Evolutionary conservation across 164 flowering plant genomes (phyloP), one percentile per base, ranked within the genome.

Genomic region (Protea cynaroides): DNA sequence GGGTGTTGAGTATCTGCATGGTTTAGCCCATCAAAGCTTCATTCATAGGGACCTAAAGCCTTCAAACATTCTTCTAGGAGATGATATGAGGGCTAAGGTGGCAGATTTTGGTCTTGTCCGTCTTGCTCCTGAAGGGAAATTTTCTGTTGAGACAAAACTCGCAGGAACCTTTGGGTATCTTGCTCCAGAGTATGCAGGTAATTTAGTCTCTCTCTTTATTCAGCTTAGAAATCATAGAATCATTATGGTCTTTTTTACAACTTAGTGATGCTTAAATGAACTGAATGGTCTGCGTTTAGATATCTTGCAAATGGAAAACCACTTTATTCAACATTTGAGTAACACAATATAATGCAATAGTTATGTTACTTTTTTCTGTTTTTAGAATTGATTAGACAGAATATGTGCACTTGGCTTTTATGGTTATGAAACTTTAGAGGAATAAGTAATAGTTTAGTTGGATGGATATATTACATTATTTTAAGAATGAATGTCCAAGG

Each of bases 91-190:
- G 62, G 95, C 95, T 23, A 88, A 88, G 70, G 91, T 88, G 46
- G 81, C 89, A 0, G 95, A 88, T 73, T 88, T 88, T 66, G 95
- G 95, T 21, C 88, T 88, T 62, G 95, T 88, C 0, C 84, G 91
- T 62, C 87, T 88, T 44, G 95, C 91, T n/a, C 95, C 95, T 0
- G 91, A 86, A 65, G 95, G 95, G 0, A 88, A 88, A 73, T 84
- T 72, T 67, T 88, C 95, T 3, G 60, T 88, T 49, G 92, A 85
- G 60, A 88, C 95, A 10, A 79, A 89, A 74, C 77, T 88, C 60
- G 95, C 95, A 52, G 95, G 95, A 59, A 88, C 95, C 3, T 88
- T 88, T 34, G 95, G 95, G 25, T 88, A 88, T 71, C 69, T 88
- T 61, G 93, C 46, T 8, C 46, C 46, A 0, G 46, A 40, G 46